phyloP scores from a whole-genome alignment of 345 rosid genomes.

The Nephelium lappaceum region DNA sequence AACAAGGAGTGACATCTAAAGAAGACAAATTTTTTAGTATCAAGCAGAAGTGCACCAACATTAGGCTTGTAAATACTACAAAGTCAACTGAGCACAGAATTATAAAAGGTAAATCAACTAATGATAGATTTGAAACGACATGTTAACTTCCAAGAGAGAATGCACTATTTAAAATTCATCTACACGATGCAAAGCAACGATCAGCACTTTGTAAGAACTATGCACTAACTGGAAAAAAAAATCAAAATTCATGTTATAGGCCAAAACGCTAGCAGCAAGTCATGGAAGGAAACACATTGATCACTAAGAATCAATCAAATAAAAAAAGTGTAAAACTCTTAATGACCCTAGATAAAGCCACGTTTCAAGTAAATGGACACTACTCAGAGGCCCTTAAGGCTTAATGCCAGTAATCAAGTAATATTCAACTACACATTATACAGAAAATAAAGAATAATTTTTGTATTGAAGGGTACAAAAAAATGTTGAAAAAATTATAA shows the following conservation, averaged over 20 bases:
- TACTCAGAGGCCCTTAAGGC: not conserved
- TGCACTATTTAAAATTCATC: not conserved
- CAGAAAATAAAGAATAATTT: not conserved
- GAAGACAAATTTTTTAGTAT: not conserved
- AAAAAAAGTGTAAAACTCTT: not conserved
- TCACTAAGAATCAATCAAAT: not conserved
- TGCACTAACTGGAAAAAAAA: not conserved
- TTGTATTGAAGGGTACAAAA: not conserved
- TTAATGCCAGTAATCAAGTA: not conserved
- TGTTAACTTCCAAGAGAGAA: not conserved
- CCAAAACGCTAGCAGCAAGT: not conserved
- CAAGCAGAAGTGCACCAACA: not conserved
- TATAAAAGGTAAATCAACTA: not conserved
- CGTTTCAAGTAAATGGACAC: not conserved
- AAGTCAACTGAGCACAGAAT: not conserved
- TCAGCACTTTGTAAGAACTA: not conserved
- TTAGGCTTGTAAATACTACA: not conserved
- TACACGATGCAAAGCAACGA: not conserved
- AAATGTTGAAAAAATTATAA: slow-evolving; percentile 2
- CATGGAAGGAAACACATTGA: not conserved
- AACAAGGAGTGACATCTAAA: not conserved
- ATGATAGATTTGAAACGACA: not conserved
- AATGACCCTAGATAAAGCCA: not conserved
- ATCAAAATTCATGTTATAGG: slow-evolving; percentile 1
- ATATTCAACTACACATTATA: not conserved